phyloP scores from a whole-genome alignment of 345 rosid genomes.

The Salix exigua region DNA sequence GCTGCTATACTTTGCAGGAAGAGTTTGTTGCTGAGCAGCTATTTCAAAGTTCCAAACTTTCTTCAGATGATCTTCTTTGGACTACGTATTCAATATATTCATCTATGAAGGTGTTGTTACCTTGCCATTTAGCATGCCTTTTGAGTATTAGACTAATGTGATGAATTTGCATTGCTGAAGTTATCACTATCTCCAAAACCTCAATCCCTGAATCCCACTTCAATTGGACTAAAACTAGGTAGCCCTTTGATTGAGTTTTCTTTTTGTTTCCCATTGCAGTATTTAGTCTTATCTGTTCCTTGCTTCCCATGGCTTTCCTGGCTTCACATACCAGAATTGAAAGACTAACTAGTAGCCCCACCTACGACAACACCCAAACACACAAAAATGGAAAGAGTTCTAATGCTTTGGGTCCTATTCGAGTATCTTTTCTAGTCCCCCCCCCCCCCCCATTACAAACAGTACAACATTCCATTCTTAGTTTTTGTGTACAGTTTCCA shows the following conservation, averaged over 20 bases:
- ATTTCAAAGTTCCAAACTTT: constrained; percentile 66
- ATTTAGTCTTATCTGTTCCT: too few relatives aligned
- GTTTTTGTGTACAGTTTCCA: too few relatives aligned
- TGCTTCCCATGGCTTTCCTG: too few relatives aligned
- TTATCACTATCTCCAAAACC: too few relatives aligned
- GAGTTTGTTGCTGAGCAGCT: constrained; percentile 82
- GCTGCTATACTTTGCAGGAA: constrained; percentile 71
- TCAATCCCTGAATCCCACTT: too few relatives aligned
- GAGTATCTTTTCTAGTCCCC: not conserved
- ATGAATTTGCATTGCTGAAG: too few relatives aligned
- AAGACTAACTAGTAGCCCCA: too few relatives aligned
- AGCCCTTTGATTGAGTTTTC: too few relatives aligned
- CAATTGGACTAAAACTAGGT: too few relatives aligned
- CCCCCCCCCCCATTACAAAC: not conserved
- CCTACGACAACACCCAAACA: not conserved
- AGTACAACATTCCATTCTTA: not conserved
- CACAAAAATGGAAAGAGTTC: not conserved
- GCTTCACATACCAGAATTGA: too few relatives aligned
- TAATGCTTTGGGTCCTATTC: not conserved
- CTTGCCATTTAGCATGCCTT: not conserved
- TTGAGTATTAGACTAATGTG: not conserved
- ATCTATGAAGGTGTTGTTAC: constrained; percentile 53
- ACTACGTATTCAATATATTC: constrained; percentile 57
- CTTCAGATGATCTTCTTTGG: constrained; percentile 68
- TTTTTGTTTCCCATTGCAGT: too few relatives aligned